Conservation (phyloP, 1,284 basidiomycete species). For the Tilletia indica region DNA sequence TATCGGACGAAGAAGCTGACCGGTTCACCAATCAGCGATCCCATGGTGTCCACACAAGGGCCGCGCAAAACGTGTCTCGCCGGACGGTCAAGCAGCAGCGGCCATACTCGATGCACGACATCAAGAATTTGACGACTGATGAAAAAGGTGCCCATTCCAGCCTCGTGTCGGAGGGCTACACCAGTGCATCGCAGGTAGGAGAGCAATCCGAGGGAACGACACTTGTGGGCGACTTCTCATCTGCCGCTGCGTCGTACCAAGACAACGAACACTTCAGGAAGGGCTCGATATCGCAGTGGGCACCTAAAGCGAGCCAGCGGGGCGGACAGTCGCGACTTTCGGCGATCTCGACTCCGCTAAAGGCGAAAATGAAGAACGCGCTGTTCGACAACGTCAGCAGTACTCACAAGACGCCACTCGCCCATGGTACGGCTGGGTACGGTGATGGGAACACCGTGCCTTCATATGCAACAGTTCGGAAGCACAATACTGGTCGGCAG, state of each 20-base stretch:
- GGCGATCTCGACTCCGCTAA: background rate
- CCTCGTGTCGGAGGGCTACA: background rate
- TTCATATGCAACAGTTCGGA: conserved; percentile 7
- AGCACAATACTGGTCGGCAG: conserved; percentile 4
- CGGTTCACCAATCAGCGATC: background rate
- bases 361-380: background rate
- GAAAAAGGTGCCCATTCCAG: background rate
- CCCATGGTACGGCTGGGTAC: too few relatives aligned
- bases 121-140: background rate
- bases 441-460: background rate
- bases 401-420: background rate
- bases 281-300: background rate
- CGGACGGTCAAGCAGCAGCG: background rate
- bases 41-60: background rate
- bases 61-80: background rate
- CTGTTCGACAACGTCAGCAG: background rate
- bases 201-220: conserved; percentile 6
- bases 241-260: background rate
- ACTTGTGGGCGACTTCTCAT: background rate
- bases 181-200: background rate
- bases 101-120: background rate
- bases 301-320: background rate
- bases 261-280: background rate
- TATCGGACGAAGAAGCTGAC: background rate
- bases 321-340: background rate